These are phyloP conservation scores for Verbascum thapsus DNA, from an alignment of 257 asterid genomes.

Conservation along the genomic window DNA sequence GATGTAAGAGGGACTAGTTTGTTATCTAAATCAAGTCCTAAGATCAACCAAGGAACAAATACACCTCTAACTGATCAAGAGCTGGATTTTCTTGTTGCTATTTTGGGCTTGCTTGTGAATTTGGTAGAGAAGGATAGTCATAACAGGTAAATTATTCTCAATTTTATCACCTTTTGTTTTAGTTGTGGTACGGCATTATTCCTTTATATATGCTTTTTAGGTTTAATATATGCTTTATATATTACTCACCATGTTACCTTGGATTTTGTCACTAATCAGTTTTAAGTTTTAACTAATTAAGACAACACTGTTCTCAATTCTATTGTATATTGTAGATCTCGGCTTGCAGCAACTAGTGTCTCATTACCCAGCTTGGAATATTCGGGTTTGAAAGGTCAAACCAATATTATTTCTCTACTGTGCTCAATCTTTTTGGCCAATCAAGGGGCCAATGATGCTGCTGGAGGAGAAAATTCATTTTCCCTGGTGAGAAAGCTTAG, in stretches of 20 bases:
- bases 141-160: slow-evolving; percentile 50
- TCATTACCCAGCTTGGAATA: slow-evolving; percentile 48
- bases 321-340: slow-evolving; percentile 37
- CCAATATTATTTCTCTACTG: slow-evolving; percentile 58
- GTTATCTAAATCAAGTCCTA: slow-evolving; percentile 42
- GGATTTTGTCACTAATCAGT: slow-evolving; percentile 1
- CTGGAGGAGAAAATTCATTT: slow-evolving; percentile 53
- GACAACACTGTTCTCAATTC: not conserved
- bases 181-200: no score
- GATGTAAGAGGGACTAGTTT: slow-evolving; percentile 31
- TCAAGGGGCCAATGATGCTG: slow-evolving; percentile 68
- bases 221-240: no score
- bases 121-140: slow-evolving; percentile 77
- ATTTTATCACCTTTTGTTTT: slow-evolving; percentile 15
- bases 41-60: slow-evolving; percentile 31
- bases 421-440: slow-evolving; percentile 81
- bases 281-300: slow-evolving; percentile 3
- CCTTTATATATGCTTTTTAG: not conserved
- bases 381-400: slow-evolving; percentile 38
- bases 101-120: slow-evolving; percentile 82
- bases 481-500: slow-evolving; percentile 55
- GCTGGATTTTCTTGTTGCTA: slow-evolving; percentile 79
- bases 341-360: slow-evolving; percentile 71
- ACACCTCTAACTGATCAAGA: slow-evolving; percentile 63
- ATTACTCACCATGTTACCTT: not conserved